These are phyloP conservation scores for Bullera alba DNA, from an alignment of 768 basidiomycete genomes.

Conservation along the genomic window DNA sequence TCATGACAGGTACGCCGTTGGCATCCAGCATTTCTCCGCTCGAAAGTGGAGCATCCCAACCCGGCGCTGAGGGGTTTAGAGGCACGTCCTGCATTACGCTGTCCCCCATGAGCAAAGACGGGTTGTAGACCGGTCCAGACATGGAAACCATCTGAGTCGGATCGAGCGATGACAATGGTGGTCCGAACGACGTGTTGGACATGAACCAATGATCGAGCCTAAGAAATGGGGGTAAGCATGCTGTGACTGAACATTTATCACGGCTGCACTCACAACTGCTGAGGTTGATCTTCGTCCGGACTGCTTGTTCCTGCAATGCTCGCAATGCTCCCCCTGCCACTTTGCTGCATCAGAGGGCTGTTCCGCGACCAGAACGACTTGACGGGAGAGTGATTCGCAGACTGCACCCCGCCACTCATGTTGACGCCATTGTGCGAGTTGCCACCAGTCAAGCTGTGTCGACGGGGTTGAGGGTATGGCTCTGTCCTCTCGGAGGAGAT, in stretches of 20 bases:
- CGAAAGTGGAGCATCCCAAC: too few relatives aligned
- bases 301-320: too few relatives aligned
- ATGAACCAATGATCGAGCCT: constrained; percentile 42
- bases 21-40: too few relatives aligned
- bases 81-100: too few relatives aligned
- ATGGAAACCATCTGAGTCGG: neutral
- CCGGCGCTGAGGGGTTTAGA: too few relatives aligned
- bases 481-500: constrained; percentile 21
- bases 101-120: too few relatives aligned
- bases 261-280: constrained; percentile 27
- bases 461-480: neutral
- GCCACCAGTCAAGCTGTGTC: neutral
- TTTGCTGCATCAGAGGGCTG: constrained; percentile 1
- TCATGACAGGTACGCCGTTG: neutral
- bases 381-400: neutral
- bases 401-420: neutral
- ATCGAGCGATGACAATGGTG: neutral
- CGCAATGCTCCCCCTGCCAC: neutral
- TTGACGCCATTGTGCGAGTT: neutral
- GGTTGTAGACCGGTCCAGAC: too few relatives aligned
- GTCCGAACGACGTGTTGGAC: constrained; percentile 19
- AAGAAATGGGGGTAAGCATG: neutral
- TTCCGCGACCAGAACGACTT: constrained; percentile 1
- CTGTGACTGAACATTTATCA: neutral
- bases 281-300: constrained; percentile 41